Percentiles rank a stretch among this genome's conserved stretches.
Evolutionary conservation across 1,284 basidiomycete genomes (phyloP).

Genomic region (Ceratobasidium sp.): DNA sequence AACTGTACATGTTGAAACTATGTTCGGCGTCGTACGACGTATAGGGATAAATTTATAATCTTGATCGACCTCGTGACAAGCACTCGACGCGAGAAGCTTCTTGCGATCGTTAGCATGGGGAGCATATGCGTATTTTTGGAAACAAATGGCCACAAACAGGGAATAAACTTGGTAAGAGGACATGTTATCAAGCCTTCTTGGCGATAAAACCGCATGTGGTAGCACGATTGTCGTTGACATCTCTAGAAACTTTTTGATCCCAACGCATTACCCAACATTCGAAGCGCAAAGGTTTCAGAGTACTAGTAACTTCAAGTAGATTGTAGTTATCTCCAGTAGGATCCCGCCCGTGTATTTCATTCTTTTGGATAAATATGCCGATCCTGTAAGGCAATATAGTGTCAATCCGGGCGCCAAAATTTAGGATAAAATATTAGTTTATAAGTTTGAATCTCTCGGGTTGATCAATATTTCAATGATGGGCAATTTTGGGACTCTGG

Average conservation of each 20-base stretch:
- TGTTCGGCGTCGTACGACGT: neutral
- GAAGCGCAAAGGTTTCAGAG: neutral
- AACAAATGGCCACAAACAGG: neutral
- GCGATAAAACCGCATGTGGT: conserved; percentile 1
- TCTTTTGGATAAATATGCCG: neutral
- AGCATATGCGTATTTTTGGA: no score
- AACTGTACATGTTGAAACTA: neutral
- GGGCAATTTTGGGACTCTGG: no score
- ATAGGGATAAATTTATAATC: no score
- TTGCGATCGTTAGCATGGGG: no score
- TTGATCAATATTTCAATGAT: no score
- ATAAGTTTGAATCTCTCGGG: no score
- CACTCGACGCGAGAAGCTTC: no score
- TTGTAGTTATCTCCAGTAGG: conserved; percentile 13
- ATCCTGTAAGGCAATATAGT: neutral
- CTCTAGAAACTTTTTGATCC: neutral
- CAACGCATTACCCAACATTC: neutral
- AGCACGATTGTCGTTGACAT: neutral
- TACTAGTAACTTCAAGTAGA: conserved; percentile 3
- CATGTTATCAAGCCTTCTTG: neutral
- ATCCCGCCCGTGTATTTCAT: neutral
- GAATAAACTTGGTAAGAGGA: neutral
- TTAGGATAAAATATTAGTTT: no score
- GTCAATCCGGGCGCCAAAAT: no score
- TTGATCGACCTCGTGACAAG: no score